Conservation (phyloP, 768 basidiomycete genomes). For the Nidularia pulvinata region DNA sequence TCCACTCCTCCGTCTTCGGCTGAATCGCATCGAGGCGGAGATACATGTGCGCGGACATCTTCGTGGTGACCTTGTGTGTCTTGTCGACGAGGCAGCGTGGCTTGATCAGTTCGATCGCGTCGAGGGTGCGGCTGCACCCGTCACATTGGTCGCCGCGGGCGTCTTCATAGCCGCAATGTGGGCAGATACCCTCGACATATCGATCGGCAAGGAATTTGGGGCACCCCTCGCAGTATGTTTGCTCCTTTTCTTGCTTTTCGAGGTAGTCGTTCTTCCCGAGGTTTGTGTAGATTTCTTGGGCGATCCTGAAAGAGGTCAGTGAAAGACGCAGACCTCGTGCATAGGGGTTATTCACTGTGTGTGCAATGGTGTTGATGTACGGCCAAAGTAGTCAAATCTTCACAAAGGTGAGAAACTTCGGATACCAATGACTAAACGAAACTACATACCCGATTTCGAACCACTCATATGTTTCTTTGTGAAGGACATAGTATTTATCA, state of each 20-base stretch:
- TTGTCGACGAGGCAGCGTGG: constrained; percentile 93
- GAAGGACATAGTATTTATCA: constrained; percentile 88
- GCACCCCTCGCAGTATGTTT: constrained; percentile 95
- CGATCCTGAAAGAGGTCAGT: constrained; percentile 56
- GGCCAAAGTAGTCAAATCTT: constrained; percentile 95
- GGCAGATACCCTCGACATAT: constrained; percentile 98
- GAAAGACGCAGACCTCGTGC: neutral
- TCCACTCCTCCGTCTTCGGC: constrained; percentile 84
- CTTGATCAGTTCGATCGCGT: constrained; percentile 90
- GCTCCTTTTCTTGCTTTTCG: constrained; percentile 84
- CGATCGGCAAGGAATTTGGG: constrained; percentile 96
- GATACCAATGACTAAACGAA: neutral
- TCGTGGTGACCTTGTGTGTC: constrained; percentile 73
- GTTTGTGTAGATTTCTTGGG: constrained; percentile 87
- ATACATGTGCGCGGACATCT: constrained; percentile 90
- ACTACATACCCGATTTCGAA: constrained; percentile 84
- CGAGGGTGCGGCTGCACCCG: constrained; percentile 87
- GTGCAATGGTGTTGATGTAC: constrained; percentile 89
- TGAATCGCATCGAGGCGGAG: constrained; percentile 85
- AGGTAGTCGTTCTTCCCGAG: constrained; percentile 78
- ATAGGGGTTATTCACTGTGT: constrained; percentile 59
- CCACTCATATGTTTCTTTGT: constrained; percentile 95
- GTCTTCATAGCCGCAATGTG: constrained; percentile 90
- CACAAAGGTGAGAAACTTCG: constrained; percentile 3
- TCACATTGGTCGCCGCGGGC: constrained; percentile 99